These are phyloP conservation scores for Neotropicomus parvogracilis DNA, from an alignment of 1,284 basidiomycete species.

Conservation along the genomic window DNA sequence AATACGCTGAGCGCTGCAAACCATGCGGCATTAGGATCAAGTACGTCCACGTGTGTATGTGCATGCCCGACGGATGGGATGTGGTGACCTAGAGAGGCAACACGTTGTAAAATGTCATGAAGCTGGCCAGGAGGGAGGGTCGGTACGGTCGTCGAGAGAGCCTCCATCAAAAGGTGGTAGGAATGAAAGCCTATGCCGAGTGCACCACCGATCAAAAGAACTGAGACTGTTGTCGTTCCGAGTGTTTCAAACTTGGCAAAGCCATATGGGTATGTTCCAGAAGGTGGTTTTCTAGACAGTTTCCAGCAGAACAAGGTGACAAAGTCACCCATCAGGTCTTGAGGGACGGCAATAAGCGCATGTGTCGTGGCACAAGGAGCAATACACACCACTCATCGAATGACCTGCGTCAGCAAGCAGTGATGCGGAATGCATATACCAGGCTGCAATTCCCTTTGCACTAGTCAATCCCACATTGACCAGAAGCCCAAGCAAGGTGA, in stretches of 20 bases:
- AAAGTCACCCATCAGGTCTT: constrained; percentile 85
- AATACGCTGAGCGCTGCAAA: constrained; percentile 82
- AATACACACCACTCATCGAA: constrained; percentile 74
- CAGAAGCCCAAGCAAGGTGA: constrained; percentile 84
- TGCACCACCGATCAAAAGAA: constrained; percentile 83
- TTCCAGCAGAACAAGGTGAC: constrained; percentile 92
- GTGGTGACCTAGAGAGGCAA: constrained; percentile 53
- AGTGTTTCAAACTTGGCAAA: constrained; percentile 95
- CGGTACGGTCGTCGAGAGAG: constrained; percentile 57
- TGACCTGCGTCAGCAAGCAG: constrained; percentile 95
- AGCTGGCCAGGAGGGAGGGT: constrained; percentile 56
- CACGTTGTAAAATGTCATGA: constrained; percentile 56
- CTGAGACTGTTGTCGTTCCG: constrained; percentile 80
- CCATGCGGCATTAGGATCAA: constrained; percentile 96
- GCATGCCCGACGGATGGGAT: constrained; percentile 47
- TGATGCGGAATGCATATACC: constrained; percentile 86
- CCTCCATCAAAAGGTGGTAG: constrained; percentile 73
- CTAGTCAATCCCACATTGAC: constrained; percentile 82
- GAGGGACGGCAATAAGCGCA: constrained; percentile 3
- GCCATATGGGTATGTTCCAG: constrained; percentile 78
- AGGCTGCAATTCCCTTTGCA: constrained; percentile 82
- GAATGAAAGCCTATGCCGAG: constrained; percentile 93
- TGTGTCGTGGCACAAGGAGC: constrained; percentile 2
- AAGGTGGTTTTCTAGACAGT: constrained; percentile 78
- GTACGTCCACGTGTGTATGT: constrained; percentile 54